Conservation (phyloP, 768 basidiomycete genomes). For the Mycena vulgaris region DNA sequence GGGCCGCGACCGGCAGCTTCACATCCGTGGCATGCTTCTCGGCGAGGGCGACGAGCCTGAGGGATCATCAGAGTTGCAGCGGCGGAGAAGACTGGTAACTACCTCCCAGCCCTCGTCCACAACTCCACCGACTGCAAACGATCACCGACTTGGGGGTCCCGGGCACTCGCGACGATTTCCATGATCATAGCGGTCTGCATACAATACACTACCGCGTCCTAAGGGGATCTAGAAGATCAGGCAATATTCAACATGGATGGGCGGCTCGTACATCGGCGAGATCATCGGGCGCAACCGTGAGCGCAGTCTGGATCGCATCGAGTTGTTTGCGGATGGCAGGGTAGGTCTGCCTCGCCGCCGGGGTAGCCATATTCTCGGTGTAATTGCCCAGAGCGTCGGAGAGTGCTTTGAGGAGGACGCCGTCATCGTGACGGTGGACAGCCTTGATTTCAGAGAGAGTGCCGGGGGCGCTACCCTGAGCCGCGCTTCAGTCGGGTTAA, state of each 20-base stretch:
- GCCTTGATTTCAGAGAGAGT: no score
- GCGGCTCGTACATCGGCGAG: constrained; percentile 6
- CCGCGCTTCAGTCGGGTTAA: no score
- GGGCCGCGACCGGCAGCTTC: neutral
- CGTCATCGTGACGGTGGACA: constrained; percentile 11
- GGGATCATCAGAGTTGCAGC: neutral
- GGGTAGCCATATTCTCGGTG: neutral
- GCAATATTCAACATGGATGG: neutral
- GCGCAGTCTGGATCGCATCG: neutral
- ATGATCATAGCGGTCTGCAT: neutral
- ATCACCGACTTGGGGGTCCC: neutral
- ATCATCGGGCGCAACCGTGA: neutral
- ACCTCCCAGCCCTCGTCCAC: constrained; percentile 7
- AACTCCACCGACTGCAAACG: neutral
- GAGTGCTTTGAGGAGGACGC: neutral
- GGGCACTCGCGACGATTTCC: constrained; percentile 3
- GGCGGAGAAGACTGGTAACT: neutral
- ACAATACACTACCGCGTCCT: no score
- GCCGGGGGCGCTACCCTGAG: no score
- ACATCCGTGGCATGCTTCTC: constrained; percentile 14
- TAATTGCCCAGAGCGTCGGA: neutral
- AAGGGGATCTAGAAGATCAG: no score
- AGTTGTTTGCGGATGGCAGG: neutral
- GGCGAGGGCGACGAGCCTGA: neutral
- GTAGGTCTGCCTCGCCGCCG: neutral